Conservation (phyloP, 306 rosid species). For the Prunus padus region DNA sequence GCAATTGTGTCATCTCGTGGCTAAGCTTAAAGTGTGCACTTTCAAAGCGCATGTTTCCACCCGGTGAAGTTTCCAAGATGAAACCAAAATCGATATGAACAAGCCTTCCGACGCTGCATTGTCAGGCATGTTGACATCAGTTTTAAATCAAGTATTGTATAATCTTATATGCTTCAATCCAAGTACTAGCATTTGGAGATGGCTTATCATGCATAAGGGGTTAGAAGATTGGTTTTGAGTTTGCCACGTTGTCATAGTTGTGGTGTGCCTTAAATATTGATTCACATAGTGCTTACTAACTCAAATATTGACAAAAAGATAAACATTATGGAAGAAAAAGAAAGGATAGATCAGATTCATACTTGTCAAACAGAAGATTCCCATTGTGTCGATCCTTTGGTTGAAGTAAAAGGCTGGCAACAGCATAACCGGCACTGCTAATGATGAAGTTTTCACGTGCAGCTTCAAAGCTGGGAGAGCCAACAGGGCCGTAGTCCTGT, state of each 20-base stretch:
- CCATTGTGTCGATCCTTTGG: slow-evolving; percentile 99
- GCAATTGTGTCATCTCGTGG: slow-evolving; percentile 98
- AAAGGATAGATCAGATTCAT: slow-evolving; percentile 24
- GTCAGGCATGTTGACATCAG: slow-evolving; percentile 25
- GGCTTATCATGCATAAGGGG: not conserved
- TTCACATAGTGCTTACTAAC: not conserved
- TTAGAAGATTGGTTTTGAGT: not conserved
- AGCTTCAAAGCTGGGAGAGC: slow-evolving; percentile 77
- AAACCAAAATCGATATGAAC: slow-evolving; percentile 96
- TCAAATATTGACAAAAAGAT: not conserved
- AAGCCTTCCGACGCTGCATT: slow-evolving; percentile 86
- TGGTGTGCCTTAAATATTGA: not conserved
- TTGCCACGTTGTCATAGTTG: not conserved
- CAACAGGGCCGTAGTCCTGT: slow-evolving; percentile 92
- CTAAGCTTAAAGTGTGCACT: slow-evolving; percentile 98
- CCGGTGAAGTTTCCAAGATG: slow-evolving; percentile 96
- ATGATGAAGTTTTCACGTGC: slow-evolving; percentile 93
- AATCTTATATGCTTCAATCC: not conserved
- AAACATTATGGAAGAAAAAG: not conserved
- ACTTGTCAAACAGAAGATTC: slow-evolving; percentile 87
- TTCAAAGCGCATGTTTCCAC: slow-evolving; percentile 96
- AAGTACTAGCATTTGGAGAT: not conserved
- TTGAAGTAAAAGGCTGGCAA: slow-evolving; percentile 94
- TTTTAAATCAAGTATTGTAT: not conserved
- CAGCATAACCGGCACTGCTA: slow-evolving; percentile 99